phyloP scores from a whole-genome alignment of 768 basidiomycete genomes.

The Sporobolomyces phaffii region DNA sequence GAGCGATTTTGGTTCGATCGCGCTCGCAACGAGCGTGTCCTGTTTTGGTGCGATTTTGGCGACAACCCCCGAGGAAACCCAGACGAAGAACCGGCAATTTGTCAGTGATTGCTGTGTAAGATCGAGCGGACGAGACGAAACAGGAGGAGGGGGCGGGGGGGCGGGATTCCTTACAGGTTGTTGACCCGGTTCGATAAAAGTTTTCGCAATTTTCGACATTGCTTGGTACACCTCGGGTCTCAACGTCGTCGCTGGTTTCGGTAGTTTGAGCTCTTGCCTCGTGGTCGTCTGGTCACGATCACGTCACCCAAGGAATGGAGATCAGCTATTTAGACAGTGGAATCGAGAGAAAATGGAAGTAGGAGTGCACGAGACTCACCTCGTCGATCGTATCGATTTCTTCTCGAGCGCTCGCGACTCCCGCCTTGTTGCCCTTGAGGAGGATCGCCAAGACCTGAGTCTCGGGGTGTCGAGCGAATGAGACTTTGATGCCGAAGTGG shows the following conservation, averaged over 20 bases:
- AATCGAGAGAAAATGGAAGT: no score
- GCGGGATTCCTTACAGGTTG: background rate
- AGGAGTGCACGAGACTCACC: no score
- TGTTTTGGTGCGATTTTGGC: background rate
- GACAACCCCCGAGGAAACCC: background rate
- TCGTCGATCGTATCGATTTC: constrained; percentile 27
- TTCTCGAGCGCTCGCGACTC: background rate
- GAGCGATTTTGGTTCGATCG: background rate
- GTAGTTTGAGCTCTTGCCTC: constrained; percentile 2
- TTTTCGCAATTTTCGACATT: constrained; percentile 18
- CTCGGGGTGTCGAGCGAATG: constrained; percentile 11
- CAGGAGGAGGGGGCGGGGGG: background rate
- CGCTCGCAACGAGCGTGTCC: constrained; percentile 13
- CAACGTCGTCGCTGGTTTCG: background rate
- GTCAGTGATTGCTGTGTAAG: no score
- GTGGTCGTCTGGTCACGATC: no score
- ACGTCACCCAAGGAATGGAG: no score
- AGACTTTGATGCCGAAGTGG: constrained; percentile 11
- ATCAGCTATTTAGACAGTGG: no score
- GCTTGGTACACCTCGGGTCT: constrained; percentile 27
- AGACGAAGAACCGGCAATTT: no score
- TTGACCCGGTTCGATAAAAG: constrained; percentile 11
- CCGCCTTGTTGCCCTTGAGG: background rate
- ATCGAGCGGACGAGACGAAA: no score
- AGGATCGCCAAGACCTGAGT: constrained; percentile 5